Evolutionary conservation across 2,329 filamentous ascomycete genomes (phyloP).

Genomic region (Sordariomycetes sp.): DNA sequence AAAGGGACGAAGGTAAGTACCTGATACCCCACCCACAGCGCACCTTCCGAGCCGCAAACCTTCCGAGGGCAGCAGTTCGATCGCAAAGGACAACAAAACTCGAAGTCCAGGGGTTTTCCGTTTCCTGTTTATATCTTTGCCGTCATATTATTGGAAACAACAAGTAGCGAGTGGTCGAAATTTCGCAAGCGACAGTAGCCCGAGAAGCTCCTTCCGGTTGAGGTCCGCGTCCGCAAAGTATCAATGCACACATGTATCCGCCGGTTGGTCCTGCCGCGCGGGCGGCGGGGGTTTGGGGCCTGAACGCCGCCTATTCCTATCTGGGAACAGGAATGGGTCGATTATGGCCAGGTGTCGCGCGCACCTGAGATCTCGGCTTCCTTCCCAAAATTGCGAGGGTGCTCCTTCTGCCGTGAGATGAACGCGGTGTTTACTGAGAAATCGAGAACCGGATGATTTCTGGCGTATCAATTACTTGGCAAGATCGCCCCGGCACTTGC

Average conservation of each 20-base stretch:
- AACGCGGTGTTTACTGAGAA: not conserved
- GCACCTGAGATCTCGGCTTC: not conserved
- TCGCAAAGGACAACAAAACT: not conserved
- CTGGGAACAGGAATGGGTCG: not conserved
- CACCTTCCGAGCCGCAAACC: not conserved
- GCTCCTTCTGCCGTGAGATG: not conserved
- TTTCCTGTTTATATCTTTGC: too few relatives aligned
- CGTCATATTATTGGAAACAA: too few relatives aligned
- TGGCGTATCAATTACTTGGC: too few relatives aligned
- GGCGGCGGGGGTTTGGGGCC: not conserved
- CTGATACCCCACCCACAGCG: not conserved
- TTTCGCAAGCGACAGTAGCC: too few relatives aligned
- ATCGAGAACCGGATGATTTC: too few relatives aligned
- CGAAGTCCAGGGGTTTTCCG: too few relatives aligned
- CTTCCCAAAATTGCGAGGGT: too few relatives aligned
- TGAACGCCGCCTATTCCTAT: not conserved
- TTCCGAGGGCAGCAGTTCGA: not conserved
- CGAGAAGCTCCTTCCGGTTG: too few relatives aligned
- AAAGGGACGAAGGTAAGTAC: not conserved
- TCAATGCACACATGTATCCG: not conserved
- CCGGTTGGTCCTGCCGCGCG: not conserved
- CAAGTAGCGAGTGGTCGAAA: too few relatives aligned
- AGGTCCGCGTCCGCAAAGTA: not conserved
- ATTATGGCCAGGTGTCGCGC: constrained; percentile 3
- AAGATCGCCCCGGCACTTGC: too few relatives aligned